These are phyloP conservation scores for Collybiopsis confluens DNA, from an alignment of 768 basidiomycete species.

Conservation along the genomic window DNA sequence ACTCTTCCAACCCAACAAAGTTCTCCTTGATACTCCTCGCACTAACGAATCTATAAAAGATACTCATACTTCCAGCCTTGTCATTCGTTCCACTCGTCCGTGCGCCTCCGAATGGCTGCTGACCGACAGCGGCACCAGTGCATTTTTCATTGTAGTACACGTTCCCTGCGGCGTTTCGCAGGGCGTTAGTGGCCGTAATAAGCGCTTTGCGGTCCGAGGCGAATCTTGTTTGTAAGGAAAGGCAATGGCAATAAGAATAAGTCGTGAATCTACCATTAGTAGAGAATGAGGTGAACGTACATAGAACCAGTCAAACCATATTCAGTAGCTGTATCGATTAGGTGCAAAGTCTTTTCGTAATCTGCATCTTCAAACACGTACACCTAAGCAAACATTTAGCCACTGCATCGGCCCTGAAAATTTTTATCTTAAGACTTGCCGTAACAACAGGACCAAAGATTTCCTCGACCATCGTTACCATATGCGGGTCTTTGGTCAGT, in stretches of 20 bases:
- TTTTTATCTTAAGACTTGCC: slow-evolving; percentile 33
- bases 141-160: slow-evolving; percentile 99
- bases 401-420: slow-evolving; percentile 3
- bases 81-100: slow-evolving; percentile 95
- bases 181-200: slow-evolving; percentile 70
- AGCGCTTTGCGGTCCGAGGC: slow-evolving; percentile 77
- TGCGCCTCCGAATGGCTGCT: slow-evolving; percentile 96
- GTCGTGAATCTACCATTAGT: slow-evolving; percentile 7
- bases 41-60: slow-evolving; percentile 74
- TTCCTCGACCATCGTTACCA: slow-evolving; percentile 88
- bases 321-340: slow-evolving; percentile 80
- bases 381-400: slow-evolving; percentile 53
- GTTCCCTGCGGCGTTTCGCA: slow-evolving; percentile 92
- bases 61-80: slow-evolving; percentile 84
- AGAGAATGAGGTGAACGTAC: slow-evolving; percentile 39
- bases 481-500: slow-evolving; percentile 84
- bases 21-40: slow-evolving; percentile 97
- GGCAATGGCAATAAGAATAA: neutral
- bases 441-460: slow-evolving; percentile 97
- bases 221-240: slow-evolving; percentile 57
- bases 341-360: slow-evolving; percentile 79
- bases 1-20: slow-evolving; percentile 79
- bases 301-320: slow-evolving; percentile 96
- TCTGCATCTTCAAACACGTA: slow-evolving; percentile 87
- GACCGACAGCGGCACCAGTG: slow-evolving; percentile 95